Percentiles rank a stretch among this genome's conserved stretches.
phyloP scores from a whole-genome alignment of 768 basidiomycete species.

The Lyophyllum decastes region DNA sequence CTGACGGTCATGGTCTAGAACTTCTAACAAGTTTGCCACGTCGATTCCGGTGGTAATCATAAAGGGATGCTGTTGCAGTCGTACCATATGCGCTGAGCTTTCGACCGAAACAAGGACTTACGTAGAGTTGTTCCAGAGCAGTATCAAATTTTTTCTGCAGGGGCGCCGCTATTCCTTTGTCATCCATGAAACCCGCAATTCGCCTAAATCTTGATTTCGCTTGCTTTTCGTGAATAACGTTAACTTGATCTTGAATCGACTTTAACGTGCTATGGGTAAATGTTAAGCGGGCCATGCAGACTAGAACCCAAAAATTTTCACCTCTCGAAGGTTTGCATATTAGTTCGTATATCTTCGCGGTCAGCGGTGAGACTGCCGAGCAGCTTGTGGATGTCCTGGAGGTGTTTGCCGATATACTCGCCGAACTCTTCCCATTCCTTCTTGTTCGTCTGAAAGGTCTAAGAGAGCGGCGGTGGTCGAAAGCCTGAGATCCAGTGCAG shows the following conservation, averaged over 20 bases:
- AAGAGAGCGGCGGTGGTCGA: too few species aligned
- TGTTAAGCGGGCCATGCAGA: too few species aligned
- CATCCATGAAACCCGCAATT: background rate
- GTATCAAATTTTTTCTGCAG: background rate
- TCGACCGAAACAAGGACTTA: background rate
- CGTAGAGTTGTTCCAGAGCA: background rate
- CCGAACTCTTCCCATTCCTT: slow-evolving; percentile 4
- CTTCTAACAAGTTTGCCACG: slow-evolving; percentile 1
- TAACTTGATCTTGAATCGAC: background rate
- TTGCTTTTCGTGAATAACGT: background rate
- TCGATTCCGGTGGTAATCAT: slow-evolving; percentile 1
- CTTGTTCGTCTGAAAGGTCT: slow-evolving; percentile 2
- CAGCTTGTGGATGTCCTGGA: background rate
- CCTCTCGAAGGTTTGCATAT: background rate
- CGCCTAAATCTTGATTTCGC: background rate
- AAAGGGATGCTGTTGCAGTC: background rate
- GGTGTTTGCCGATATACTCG: background rate
- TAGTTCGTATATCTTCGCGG: background rate
- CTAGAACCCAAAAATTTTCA: background rate
- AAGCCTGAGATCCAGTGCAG: background rate
- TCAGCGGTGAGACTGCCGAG: background rate
- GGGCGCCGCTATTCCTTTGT: background rate
- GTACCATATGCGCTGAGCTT: background rate
- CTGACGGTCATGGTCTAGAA: background rate
- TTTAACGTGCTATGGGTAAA: background rate